Evolutionary conservation across 805 yeast species (phyloP), one percentile per base, ranked within the genome.

Genomic region (Yueomyces sinensis): DNA sequence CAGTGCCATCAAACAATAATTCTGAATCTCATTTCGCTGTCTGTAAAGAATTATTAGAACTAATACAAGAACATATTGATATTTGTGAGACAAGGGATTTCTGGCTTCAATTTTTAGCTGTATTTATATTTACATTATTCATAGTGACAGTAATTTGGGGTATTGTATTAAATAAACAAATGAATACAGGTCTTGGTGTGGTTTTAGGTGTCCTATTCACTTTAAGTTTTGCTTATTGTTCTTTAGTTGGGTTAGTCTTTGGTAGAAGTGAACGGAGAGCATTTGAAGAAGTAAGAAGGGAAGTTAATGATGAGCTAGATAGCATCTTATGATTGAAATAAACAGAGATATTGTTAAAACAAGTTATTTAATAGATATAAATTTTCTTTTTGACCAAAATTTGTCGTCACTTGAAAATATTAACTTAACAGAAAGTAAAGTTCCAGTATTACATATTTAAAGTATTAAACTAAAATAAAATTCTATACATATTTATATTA

Each of bases 221-320:
- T 13, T n/a, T 25, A 25, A n/a, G n/a, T 6, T 25, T 25, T 25
- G 28, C 13, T n/a, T 25, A 13, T 25, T 25, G 13, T 25, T 11
- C 28, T n/a, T 25, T 25, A 11, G 15, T 25, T 25, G 28, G 28
- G 7, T 69, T 66, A 37, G 49, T 84, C 22, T 89, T 87, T 50
- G 93, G 94, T 1, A 64, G 84, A 24, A 66, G 73, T n/a, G 98
- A 91, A 51, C 53, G 62, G 34, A 63, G 97, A 32, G 89, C 87
- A 1, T 56, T 91, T 32, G 60, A 58, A 17, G 97, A 89, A 57
- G 84, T 84, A 4, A 68, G 70, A 38, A 55, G 66, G 43, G 93
- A 89, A 51, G 81, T 86, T 2, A n/a, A 37, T 1, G 68, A 65
- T 42, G 50, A 51, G 11, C 24, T 20, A n/a, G n/a, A n/a, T n/a